These are phyloP conservation scores for Pseudopithomyces chartarum DNA, from an alignment of 2,329 filamentous ascomycete species.

Conservation along the genomic window DNA sequence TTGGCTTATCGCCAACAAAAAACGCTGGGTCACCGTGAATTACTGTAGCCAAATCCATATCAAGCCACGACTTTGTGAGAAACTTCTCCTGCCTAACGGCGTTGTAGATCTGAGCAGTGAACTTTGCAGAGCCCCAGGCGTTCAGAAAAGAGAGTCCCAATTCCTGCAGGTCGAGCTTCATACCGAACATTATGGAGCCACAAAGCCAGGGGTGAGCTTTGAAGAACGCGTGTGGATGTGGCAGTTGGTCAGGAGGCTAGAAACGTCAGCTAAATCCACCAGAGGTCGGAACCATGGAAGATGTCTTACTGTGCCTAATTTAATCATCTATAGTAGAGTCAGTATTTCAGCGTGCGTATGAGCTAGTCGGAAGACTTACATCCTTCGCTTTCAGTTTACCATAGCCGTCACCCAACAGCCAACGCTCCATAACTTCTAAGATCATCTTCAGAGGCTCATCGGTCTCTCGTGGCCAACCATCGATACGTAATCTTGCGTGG, in stretches of 20 bases:
- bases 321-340: not conserved
- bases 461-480: not conserved
- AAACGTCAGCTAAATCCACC: not conserved
- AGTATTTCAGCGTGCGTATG: not conserved
- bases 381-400: not conserved
- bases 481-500: not conserved
- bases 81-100: constrained; percentile 40
- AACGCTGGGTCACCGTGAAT: constrained; percentile 38
- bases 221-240: constrained; percentile 4
- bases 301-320: not conserved
- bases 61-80: constrained; percentile 38
- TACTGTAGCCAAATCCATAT: constrained; percentile 45
- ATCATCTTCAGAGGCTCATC: not conserved
- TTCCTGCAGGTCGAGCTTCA: constrained; percentile 39
- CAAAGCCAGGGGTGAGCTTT: constrained; percentile 21
- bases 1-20: constrained; percentile 45
- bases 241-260: not conserved
- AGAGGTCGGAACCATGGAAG: not conserved
- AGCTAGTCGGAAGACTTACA: not conserved
- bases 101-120: constrained; percentile 49
- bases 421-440: not conserved
- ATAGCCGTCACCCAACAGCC: not conserved
- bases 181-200: constrained; percentile 44
- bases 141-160: constrained; percentile 38
- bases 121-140: constrained; percentile 47